These are phyloP conservation scores for Fusarium sublunatum DNA, from an alignment of 2,329 filamentous ascomycete genomes.

Conservation along the genomic window DNA sequence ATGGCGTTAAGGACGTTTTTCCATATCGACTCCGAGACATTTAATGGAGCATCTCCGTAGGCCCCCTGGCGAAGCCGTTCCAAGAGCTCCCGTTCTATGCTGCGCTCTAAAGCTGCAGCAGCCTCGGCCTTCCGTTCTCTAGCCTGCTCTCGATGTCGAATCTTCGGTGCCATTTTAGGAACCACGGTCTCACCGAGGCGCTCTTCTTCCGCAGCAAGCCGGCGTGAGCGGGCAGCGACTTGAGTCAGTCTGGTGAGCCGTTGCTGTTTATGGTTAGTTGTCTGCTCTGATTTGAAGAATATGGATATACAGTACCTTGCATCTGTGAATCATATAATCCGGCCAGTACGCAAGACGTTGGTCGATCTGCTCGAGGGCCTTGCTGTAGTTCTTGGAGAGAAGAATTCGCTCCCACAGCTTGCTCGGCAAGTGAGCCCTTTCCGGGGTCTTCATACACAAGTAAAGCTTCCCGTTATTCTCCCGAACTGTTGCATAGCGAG, in stretches of 20 bases:
- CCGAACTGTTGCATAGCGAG: constrained; percentile 90
- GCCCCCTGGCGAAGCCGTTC: constrained; percentile 90
- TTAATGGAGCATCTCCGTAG: constrained; percentile 93
- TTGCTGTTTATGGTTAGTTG: constrained; percentile 60
- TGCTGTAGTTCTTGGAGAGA: constrained; percentile 88
- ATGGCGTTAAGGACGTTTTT: constrained; percentile 85
- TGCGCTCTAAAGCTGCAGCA: constrained; percentile 92
- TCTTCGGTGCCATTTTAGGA: constrained; percentile 90
- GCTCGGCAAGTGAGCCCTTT: constrained; percentile 84
- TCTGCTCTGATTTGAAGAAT: too few species aligned
- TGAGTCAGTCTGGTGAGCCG: constrained; percentile 91
- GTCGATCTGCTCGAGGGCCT: constrained; percentile 89
- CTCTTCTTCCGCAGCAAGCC: too few species aligned
- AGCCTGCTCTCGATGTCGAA: constrained; percentile 79
- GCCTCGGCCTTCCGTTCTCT: constrained; percentile 81
- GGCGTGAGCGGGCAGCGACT: too few species aligned
- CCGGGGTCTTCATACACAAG: constrained; percentile 96
- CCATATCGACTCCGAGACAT: too few species aligned
- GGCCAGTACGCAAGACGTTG: constrained; percentile 91
- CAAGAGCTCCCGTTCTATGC: constrained; percentile 94
- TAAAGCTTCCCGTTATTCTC: constrained; percentile 87
- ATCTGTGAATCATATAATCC: constrained; percentile 92
- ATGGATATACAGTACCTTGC: constrained; percentile 64
- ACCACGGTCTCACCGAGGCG: constrained; percentile 89
- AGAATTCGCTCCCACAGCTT: constrained; percentile 97